Evolutionary conservation across 2,329 filamentous ascomycete species (phyloP).

Genomic region (Oidium heveae): DNA sequence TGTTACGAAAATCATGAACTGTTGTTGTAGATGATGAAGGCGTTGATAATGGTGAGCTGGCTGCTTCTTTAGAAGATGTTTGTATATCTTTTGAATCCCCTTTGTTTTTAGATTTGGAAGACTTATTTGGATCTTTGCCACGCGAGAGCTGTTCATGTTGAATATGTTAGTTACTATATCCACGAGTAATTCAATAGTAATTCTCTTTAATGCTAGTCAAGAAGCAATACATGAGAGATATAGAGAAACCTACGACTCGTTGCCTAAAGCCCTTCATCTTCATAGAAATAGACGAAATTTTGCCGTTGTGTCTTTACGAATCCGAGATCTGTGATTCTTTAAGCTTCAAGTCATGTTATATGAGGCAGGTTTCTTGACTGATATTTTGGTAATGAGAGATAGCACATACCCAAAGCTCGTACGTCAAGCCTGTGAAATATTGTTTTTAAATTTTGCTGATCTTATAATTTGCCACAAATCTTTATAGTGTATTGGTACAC

Average conservation of each 20-base stretch:
- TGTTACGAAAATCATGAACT: conserved; percentile 64
- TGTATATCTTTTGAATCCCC: conserved; percentile 45
- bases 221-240: background rate
- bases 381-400: too few relatives aligned
- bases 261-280: conserved; percentile 95
- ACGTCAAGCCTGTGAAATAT: too few relatives aligned
- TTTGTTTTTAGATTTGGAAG: conserved; percentile 45
- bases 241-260: conserved; percentile 52
- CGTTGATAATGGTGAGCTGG: conserved; percentile 40
- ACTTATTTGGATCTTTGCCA: conserved; percentile 65
- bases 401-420: too few relatives aligned
- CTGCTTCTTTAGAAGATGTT: conserved; percentile 41
- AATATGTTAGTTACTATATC: conserved; percentile 19
- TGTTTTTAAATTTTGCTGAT: too few relatives aligned
- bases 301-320: too few relatives aligned
- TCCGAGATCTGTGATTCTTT: too few relatives aligned
- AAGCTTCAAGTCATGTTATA: too few relatives aligned
- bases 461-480: too few relatives aligned
- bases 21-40: conserved; percentile 77
- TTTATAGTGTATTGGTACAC: too few relatives aligned
- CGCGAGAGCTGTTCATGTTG: conserved; percentile 69
- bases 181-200: background rate
- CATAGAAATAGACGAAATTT: too few relatives aligned
- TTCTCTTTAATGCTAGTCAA: too few relatives aligned
- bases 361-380: too few relatives aligned